Evolutionary conservation across 2,329 filamentous ascomycete species (phyloP).

Genomic region (Sporothrix schenckii): DNA sequence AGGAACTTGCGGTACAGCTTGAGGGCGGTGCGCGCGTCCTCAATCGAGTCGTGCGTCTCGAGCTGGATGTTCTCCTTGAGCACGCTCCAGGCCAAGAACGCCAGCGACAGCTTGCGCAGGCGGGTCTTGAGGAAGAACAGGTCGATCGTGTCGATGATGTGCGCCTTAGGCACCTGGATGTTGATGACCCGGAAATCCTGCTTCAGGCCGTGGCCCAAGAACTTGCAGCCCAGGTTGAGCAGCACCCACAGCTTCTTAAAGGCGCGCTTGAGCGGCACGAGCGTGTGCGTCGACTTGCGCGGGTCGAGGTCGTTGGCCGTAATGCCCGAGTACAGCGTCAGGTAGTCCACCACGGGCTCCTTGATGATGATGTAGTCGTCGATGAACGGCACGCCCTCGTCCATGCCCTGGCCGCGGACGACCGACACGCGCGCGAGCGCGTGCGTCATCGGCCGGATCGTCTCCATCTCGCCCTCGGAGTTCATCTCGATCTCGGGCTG

Average conservation of each 20-base stretch:
- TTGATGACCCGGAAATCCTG: slow-evolving; percentile 98
- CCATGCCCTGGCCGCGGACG: slow-evolving; percentile 74
- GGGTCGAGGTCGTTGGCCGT: slow-evolving; percentile 82
- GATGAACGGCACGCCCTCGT: slow-evolving; percentile 85
- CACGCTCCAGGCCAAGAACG: slow-evolving; percentile 88
- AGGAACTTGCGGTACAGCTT: slow-evolving; percentile 87
- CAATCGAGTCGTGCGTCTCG: slow-evolving; percentile 90
- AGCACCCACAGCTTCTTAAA: slow-evolving; percentile 99
- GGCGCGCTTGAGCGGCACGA: slow-evolving; percentile 84
- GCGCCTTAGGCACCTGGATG: slow-evolving; percentile 86
- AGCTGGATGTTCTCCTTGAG: slow-evolving; percentile 93
- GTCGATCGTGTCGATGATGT: slow-evolving; percentile 93
- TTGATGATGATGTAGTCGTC: slow-evolving; percentile 95
- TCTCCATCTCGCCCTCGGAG: slow-evolving; percentile 88
- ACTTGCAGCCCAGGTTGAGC: slow-evolving; percentile 89
- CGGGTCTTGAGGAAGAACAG: slow-evolving; percentile 82
- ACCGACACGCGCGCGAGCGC: slow-evolving; percentile 93
- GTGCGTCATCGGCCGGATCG: slow-evolving; percentile 86
- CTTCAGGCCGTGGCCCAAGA: slow-evolving; percentile 89
- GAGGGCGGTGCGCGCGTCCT: slow-evolving; percentile 88
- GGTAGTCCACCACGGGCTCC: slow-evolving; percentile 90
- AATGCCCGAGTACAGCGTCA: slow-evolving; percentile 93
- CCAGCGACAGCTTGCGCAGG: slow-evolving; percentile 83
- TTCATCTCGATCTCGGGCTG: slow-evolving; percentile 96
- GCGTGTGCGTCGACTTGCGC: slow-evolving; percentile 74